Conservation (phyloP, 345 rosid species). For the Eucalyptus melliodora region DNA sequence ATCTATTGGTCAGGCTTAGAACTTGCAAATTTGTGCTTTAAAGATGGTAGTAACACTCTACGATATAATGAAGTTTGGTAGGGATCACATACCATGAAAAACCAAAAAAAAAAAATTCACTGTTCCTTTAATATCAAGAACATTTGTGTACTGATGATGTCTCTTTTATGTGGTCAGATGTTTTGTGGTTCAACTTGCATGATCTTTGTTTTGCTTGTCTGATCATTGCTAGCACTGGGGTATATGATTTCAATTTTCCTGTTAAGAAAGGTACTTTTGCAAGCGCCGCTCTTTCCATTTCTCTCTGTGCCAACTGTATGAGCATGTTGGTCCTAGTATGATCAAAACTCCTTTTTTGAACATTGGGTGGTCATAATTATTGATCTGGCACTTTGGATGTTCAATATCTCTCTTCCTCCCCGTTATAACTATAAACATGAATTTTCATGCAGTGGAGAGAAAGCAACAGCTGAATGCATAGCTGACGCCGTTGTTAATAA, state of each 20-base stretch:
- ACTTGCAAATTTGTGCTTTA: background rate
- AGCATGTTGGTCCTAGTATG: background rate
- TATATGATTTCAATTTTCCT: background rate
- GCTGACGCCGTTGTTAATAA: slow-evolving; percentile 79
- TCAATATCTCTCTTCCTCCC: background rate
- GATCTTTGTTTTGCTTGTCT: background rate
- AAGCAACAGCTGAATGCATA: slow-evolving; percentile 67
- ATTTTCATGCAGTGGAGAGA: slow-evolving; percentile 60
- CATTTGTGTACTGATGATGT: background rate
- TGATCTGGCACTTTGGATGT: background rate
- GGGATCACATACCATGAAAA: background rate
- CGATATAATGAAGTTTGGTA: background rate
- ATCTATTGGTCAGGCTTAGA: background rate
- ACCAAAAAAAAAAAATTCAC: background rate
- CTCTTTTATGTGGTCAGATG: background rate
- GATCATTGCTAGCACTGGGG: background rate
- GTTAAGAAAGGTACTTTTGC: background rate
- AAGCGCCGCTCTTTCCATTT: background rate
- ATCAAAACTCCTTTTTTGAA: background rate
- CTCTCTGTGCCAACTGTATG: background rate
- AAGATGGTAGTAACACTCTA: background rate
- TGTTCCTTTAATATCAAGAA: background rate
- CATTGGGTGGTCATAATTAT: background rate
- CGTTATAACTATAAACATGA: background rate
- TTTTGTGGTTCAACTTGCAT: background rate